Base-by-base conservation (phyloP, 2,329 filamentous ascomycete species). In the Coniochaeta prunicola region DNA sequence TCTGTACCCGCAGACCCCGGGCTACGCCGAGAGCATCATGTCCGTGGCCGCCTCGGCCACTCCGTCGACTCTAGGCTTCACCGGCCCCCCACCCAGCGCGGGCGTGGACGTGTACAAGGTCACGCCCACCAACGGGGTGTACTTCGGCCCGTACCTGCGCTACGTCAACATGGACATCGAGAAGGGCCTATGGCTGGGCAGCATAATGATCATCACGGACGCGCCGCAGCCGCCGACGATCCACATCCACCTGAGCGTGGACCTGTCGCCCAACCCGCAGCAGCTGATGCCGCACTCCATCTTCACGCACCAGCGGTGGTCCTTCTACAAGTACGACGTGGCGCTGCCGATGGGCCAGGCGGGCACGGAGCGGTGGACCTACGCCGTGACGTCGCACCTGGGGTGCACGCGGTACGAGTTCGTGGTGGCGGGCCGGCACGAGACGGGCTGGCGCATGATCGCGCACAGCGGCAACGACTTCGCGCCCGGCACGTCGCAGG, bases 341-440 rank as follows among this genome's bases (percentile, higher is more conserved):
- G 90, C 96, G 62, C 74, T 99, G 53, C 86, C 85, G 61, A 99
- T 99, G 94, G 87, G 89, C 34, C 92, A 97, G 17, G 82, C 80
- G 28, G 82, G 85, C 31, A 89, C 91, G 0, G 84, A 87, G 64
- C 89, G 94, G 69, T 99, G 94, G 94, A 99, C 94, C 0, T 99
- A 99, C 69, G 94, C 94, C 1, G 92, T 99, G 57, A 99, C 94
- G 0, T 97, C 94, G 1, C 92, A 97, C 68, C 80, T 97, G 21
- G 94, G 94, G 34, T 99, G 94, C 75, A 97, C 94, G n/a, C 85
- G 94, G 28, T 99, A 97, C 72, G 94, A 99, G 69, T 99, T 99
- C 72, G 81, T 97, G 21, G 90, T 99, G 19, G 94, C 94, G 21
- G 93, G 93, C 7, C 88, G 91, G 60, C 80, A 91, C 64, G 94